Evolutionary conservation across 345 rosid species (phyloP).

Genomic region (Eucalyptus tenuipes): DNA sequence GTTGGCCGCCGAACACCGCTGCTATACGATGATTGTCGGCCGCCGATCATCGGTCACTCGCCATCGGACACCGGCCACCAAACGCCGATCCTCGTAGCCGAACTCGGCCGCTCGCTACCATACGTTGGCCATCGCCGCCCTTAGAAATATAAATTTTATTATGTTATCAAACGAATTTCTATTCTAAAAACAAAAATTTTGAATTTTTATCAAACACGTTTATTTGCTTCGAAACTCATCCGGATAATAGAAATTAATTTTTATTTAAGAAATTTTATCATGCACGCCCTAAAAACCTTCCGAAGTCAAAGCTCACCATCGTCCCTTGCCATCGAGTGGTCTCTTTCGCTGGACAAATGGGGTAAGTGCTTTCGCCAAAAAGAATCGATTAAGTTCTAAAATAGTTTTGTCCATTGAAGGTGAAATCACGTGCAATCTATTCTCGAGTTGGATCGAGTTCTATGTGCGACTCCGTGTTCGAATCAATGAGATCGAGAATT

Average conservation of each 20-base stretch:
- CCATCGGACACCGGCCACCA: rapidly evolving
- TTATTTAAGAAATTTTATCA: rapidly evolving
- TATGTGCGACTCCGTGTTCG: not conserved
- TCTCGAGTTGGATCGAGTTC: not conserved
- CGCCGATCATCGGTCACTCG: rapidly evolving
- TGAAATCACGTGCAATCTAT: not conserved
- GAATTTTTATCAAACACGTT: rapidly evolving
- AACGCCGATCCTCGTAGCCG: rapidly evolving
- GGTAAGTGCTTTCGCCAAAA: not conserved
- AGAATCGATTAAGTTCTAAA: not conserved
- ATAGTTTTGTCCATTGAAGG: not conserved
- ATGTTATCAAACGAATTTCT: rapidly evolving
- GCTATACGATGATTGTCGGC: rapidly evolving
- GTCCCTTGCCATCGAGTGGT: rapidly evolving
- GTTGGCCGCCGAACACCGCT: rapidly evolving
- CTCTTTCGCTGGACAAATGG: not conserved
- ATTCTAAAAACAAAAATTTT: rapidly evolving
- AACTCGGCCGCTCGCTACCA: rapidly evolving
- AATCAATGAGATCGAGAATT: not conserved
- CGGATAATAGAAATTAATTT: rapidly evolving
- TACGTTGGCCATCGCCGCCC: rapidly evolving
- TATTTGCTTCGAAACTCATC: rapidly evolving
- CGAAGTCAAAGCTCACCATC: not conserved
- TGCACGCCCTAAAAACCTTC: not conserved
- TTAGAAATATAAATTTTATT: too few relatives aligned